Percentiles rank a stretch among this genome's conserved stretches.
Evolutionary conservation across 495 filamentous ascomycete genomes (phyloP).

Genomic region (Terfezia boudieri): DNA sequence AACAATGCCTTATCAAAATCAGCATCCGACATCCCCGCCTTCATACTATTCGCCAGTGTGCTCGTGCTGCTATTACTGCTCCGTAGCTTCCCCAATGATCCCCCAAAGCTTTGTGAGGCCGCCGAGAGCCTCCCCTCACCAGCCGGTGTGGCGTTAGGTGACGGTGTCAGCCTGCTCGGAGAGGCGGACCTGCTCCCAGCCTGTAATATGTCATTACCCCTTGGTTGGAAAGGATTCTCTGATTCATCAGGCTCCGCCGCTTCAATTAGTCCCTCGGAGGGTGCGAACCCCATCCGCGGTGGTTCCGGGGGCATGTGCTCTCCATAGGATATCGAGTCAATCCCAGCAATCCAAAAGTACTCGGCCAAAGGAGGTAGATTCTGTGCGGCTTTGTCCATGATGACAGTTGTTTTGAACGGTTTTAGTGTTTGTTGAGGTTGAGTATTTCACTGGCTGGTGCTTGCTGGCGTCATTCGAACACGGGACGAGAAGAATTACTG

Average conservation of each 20-base stretch:
- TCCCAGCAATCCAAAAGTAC: slow-evolving; percentile 96
- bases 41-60: slow-evolving; percentile 57
- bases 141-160: slow-evolving; percentile 5
- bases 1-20: slow-evolving; percentile 82
- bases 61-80: slow-evolving; percentile 66
- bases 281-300: slow-evolving; percentile 1
- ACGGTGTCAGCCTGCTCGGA: neutral
- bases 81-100: neutral
- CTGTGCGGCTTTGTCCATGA: slow-evolving; percentile 1
- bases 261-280: neutral
- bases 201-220: neutral
- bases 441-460: neutral
- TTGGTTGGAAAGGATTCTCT: neutral
- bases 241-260: neutral
- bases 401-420: neutral
- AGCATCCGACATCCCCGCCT: slow-evolving; percentile 30
- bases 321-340: slow-evolving; percentile 47
- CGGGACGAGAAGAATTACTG: too few relatives aligned
- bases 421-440: neutral
- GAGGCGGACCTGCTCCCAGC: neutral
- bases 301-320: slow-evolving; percentile 22
- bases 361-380: slow-evolving; percentile 56
- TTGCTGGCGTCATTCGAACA: too few relatives aligned
- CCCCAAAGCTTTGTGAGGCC: neutral
- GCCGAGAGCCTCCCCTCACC: slow-evolving; percentile 12